phyloP scores from a whole-genome alignment of 805 yeast genomes.

The Pichia exigua region DNA sequence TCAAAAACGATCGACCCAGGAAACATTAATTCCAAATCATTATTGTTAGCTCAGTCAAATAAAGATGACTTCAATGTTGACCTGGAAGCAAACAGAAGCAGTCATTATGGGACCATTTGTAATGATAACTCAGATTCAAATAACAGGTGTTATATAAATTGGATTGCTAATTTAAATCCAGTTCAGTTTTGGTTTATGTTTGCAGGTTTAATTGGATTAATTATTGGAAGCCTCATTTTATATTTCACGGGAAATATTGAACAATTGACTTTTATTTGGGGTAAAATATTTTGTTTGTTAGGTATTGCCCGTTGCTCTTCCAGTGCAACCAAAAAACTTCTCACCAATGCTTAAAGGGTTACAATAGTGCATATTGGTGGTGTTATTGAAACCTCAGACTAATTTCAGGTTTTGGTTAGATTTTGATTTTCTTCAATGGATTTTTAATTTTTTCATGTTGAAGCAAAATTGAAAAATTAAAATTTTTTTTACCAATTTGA shows the following conservation, averaged over 20 bases:
- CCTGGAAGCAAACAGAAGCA: not conserved
- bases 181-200: not conserved
- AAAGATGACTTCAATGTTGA: not conserved
- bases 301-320: slow-evolving; percentile 13
- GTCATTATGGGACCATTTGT: not conserved
- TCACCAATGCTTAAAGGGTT: too few species aligned
- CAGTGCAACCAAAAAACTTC: not conserved
- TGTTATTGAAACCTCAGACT: too few species aligned
- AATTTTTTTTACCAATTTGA: not conserved
- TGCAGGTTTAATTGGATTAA: not conserved
- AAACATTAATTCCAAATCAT: not conserved
- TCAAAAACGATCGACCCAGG: not conserved
- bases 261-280: slow-evolving; percentile 14
- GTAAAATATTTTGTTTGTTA: slow-evolving; percentile 14
- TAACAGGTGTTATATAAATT: not conserved
- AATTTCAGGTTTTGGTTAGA: too few species aligned
- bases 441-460: not conserved
- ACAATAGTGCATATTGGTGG: too few species aligned
- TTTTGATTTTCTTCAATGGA: not conserved
- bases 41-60: not conserved
- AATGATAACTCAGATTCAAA: not conserved
- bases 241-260: slow-evolving; percentile 12
- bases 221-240: slow-evolving; percentile 11
- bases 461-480: not conserved
- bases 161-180: not conserved